Base-by-base conservation (phyloP, 768 basidiomycete species). In the Boletus rubescentipes region DNA sequence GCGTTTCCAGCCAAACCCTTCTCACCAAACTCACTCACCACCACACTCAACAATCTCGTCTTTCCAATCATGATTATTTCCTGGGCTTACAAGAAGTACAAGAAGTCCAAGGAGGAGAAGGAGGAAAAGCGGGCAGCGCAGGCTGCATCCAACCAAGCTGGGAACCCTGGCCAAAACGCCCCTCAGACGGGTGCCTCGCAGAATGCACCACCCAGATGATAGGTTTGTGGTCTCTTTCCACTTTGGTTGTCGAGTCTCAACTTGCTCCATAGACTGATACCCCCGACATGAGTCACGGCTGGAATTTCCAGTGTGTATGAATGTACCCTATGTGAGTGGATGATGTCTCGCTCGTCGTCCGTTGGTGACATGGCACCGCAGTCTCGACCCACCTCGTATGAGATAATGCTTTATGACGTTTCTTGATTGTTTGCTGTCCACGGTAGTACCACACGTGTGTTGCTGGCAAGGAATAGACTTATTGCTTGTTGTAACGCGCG, bases 21-120 rank as follows among this genome's bases (percentile, higher is more conserved):
- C 39, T 11, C 29, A 42, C 26, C 26, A 44, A 39, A 12, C 36
- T 10, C 18, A 21, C 37, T 20, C 32, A 18, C 16, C 31, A 34
- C 20, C 31, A 21, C 42, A 26, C 15, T 16, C 9, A 44, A 59
- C 36, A 5, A 32, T 15, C 46, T 16, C 21, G 42, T 10, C 35
- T 6, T 36, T 21, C 36, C 26, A 31, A 52, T 20, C 51, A 66
- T 57, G 65, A 0, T 67, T 0, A 14, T 65, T 20, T 1, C 23
- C 10, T 58, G 41, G 47, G 57, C 36, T 26, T 67, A 58, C 46
- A 59, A 67, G 29, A 67, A 65, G 57, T 67, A 69, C 63, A 65
- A 65, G 46, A 49, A 51, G 23, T 58, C 53, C 44, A 61, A 59
- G 50, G 57, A 59, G 41, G 57, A 59, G 40, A 34, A 58, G 46